phyloP scores from a whole-genome alignment of 1,284 basidiomycete genomes.

The Ustilago esculenta region DNA sequence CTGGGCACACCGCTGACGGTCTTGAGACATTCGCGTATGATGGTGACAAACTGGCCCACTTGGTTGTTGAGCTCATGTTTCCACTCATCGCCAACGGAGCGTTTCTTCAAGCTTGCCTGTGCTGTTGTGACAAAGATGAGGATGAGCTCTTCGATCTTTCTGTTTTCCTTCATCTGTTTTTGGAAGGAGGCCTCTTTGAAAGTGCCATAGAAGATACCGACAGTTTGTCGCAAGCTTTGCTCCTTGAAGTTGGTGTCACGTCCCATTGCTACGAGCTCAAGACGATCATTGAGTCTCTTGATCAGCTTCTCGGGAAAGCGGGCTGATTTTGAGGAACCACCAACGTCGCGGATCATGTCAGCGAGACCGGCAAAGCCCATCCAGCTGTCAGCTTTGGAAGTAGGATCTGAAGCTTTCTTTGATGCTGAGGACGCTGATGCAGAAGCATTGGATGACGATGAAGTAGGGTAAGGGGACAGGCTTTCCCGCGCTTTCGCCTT shows the following conservation, averaged over 20 bases:
- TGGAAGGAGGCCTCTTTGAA: constrained; percentile 58
- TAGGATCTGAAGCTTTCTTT: constrained; percentile 23
- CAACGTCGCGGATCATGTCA: constrained; percentile 56
- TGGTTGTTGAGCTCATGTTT: constrained; percentile 90
- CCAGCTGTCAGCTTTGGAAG: constrained; percentile 47
- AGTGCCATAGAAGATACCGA: constrained; percentile 63
- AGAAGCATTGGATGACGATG: not conserved
- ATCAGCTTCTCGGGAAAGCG: constrained; percentile 65
- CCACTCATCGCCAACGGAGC: constrained; percentile 79
- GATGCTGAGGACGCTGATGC: constrained; percentile 9
- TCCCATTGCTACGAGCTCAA: constrained; percentile 64
- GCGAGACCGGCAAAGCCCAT: constrained; percentile 54
- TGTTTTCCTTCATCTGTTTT: constrained; percentile 82
- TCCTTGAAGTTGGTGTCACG: constrained; percentile 58
- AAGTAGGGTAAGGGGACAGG: constrained; percentile 3
- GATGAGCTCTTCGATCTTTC: constrained; percentile 96
- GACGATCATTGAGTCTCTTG: constrained; percentile 58
- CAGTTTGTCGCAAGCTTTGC: constrained; percentile 57
- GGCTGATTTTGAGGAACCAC: constrained; percentile 45
- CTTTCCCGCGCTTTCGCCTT: constrained; percentile 39
- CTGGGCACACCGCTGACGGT: constrained; percentile 70
- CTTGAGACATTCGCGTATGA: constrained; percentile 81
- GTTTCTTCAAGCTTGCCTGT: constrained; percentile 72
- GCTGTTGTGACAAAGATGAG: constrained; percentile 90
- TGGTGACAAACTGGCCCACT: constrained; percentile 83